Evolutionary conservation across 768 basidiomycete genomes (phyloP), one percentile per base, ranked within the genome.

Genomic region (Trametes coccinea): DNA sequence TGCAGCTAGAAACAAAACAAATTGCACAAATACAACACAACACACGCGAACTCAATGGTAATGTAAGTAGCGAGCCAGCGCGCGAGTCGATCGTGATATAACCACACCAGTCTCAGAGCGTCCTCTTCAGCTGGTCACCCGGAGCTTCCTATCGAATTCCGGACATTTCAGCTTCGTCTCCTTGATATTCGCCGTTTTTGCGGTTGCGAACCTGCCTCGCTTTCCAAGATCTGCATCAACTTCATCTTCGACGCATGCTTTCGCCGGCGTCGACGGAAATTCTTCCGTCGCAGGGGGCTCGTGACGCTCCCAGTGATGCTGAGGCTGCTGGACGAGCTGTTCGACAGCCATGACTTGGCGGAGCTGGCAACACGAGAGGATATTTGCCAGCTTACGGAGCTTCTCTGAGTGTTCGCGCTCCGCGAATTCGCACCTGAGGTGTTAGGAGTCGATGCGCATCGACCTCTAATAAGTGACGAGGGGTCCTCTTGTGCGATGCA

Each of bases 141-240:
- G 27, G 8, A 44, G 3, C 10, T 31, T 39, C 40, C 27, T 27
- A 5, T 22, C 46, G 22, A 57, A 49, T 8, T 57, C 49, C 16
- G 49, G 57, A 11, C 51, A 59, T 14, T 49, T 41, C 10, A 59
- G 31, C 41, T 52, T 59, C 4, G 57, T 31, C 43, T 59, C 57
- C 41, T 59, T 59, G 27, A 59, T 49, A 2, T 52, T 44, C 41
- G 49, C 43, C 41, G 57, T 49, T 16, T 14, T 22, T n/a, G 57
- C 57, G 31, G 51, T 33, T 10, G 57, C 57, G 5, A 41, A 1
- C 49, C 31, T 30, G 57, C 57, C 41, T 59, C 57, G 41, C 39
- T 43, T 9, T 49, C 57, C 41, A 59, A 7, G 39, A 59, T 11
- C 57, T 59, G 57, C 31, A 59, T 9, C 9, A 40, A 44, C 49